A percentile compares a stretch with the other conserved stretches of the same genome.
Conservation (phyloP, 495 filamentous ascomycete species). For the Clavariopsis aquatica region DNA sequence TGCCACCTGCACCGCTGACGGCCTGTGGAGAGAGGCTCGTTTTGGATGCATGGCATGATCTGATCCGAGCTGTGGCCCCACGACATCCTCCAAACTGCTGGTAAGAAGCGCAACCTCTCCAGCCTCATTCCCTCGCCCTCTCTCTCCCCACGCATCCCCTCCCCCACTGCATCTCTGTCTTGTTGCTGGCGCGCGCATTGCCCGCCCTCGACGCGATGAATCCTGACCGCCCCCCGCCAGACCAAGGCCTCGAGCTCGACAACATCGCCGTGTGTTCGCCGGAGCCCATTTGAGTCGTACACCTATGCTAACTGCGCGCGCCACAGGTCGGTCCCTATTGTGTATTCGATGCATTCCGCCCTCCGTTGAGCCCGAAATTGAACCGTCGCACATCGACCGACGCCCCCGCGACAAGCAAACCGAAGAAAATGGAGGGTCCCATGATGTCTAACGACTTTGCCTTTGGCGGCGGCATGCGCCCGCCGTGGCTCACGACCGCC, state of each 20-base stretch:
- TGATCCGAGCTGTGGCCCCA: background rate
- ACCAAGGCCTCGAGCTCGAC: slow-evolving; percentile 38
- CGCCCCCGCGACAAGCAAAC: slow-evolving; percentile 6
- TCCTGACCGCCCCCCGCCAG: slow-evolving; percentile 24
- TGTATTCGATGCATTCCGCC: slow-evolving; percentile 37
- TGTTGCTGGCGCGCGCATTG: slow-evolving; percentile 10
- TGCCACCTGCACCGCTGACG: background rate
- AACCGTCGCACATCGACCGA: slow-evolving; percentile 1
- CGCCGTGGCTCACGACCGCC: slow-evolving; percentile 27
- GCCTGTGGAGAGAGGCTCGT: background rate
- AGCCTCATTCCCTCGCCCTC: slow-evolving; percentile 5
- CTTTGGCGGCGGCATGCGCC: slow-evolving; percentile 14
- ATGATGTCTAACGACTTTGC: slow-evolving; percentile 29
- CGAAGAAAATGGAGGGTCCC: slow-evolving; percentile 29
- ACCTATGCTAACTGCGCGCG: slow-evolving; percentile 27
- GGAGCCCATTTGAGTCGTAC: background rate
- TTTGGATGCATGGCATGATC: slow-evolving; percentile 11
- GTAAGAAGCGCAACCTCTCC: background rate
- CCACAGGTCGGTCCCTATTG: slow-evolving; percentile 39
- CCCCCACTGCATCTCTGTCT: background rate
- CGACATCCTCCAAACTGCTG: slow-evolving; percentile 9
- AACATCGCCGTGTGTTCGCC: slow-evolving; percentile 36
- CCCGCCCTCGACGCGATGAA: slow-evolving; percentile 4
- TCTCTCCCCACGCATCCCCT: no score
- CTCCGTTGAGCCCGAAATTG: slow-evolving; percentile 13